Conservation (phyloP, 371 early-diverging fungal genomes). For the Actinomortierella ambigua region DNA sequence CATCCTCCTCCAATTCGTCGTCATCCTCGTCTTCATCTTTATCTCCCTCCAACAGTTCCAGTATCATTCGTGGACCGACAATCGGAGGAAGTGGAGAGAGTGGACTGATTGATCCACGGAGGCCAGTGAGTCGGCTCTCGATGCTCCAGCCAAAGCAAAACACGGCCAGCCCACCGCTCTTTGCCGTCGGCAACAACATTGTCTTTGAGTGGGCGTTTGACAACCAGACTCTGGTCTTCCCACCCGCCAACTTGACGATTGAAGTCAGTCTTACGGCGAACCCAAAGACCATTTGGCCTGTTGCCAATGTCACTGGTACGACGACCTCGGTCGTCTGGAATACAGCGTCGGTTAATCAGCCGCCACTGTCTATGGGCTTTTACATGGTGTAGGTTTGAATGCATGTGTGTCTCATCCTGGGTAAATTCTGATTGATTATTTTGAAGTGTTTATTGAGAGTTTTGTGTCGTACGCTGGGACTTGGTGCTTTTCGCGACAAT, state of each 20-base stretch:
- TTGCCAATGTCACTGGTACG: conserved; percentile 32
- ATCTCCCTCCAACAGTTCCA: background rate
- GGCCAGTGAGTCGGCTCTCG: conserved; percentile 25
- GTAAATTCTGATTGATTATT: background rate
- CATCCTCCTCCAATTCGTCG: background rate
- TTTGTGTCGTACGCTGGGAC: background rate
- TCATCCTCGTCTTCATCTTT: conserved; percentile 1
- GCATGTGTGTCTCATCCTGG: background rate
- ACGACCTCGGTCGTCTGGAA: conserved; percentile 33
- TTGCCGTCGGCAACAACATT: conserved; percentile 25
- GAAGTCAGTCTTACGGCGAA: conserved; percentile 21
- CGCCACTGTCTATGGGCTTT: conserved; percentile 33
- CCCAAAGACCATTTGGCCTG: conserved; percentile 30
- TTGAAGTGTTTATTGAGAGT: background rate
- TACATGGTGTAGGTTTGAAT: conserved; percentile 34
- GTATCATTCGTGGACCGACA: background rate
- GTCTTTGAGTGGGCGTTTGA: conserved; percentile 40
- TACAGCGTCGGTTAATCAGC: conserved; percentile 10
- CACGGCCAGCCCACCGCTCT: conserved; percentile 25
- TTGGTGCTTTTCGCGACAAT: background rate
- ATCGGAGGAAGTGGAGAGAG: too few species aligned
- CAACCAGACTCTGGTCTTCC: conserved; percentile 28
- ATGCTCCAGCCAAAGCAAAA: conserved; percentile 32
- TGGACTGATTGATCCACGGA: conserved; percentile 21
- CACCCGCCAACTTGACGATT: conserved; percentile 25